Base-by-base conservation (phyloP, 2,329 filamentous ascomycete genomes). In the Metarhizium guizhouense region DNA sequence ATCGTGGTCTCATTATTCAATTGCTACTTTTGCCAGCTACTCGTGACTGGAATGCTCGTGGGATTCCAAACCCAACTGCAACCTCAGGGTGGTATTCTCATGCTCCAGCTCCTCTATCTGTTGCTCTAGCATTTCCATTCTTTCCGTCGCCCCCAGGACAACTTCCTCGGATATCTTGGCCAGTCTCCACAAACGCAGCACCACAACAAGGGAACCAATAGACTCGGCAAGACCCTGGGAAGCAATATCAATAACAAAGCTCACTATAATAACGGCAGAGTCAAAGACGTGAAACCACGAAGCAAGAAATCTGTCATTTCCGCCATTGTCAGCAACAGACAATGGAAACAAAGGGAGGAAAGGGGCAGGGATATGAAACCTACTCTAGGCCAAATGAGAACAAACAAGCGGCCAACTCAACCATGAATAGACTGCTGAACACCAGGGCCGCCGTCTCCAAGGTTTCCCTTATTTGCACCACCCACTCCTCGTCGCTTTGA, bases 91-190 rank as follows among this genome's bases (percentile, higher is more conserved):
- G 47, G 55, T 64, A 52, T 78, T 77, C 55, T 77, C 80, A 53
- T 66, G 70, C 63, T 80, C 77, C 8, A 86, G 68, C 30, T 74
- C 68, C 51, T 77, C 74, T 30, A 87, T 71, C 54, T 75, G 69
- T 53, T 74, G 68, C 59, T 81, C 73, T 43, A 87, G 68, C 10
- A 76, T 75, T 58, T 84, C 83, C 71, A 83, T 79, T 64, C 82
- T 75, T 68, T 87, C 84, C 40, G 80, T 71, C 1, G 83, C 83
- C 8, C 82, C 83, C 6, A 84, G 76, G 34, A 79, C 80, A 58
- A 87, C 74, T 67, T 88, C 85, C 63, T 88, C 83, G 6, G 86
- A 80, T 53, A 88, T 85, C 72, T 88, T 87, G 65, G 87, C 81
- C 48, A 88, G 77, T 16, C 86, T 77, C 81, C 84, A 87, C 3